These are phyloP conservation scores for Gossypioides kirkii DNA, from an alignment of 345 rosid species.

Conservation along the genomic window DNA sequence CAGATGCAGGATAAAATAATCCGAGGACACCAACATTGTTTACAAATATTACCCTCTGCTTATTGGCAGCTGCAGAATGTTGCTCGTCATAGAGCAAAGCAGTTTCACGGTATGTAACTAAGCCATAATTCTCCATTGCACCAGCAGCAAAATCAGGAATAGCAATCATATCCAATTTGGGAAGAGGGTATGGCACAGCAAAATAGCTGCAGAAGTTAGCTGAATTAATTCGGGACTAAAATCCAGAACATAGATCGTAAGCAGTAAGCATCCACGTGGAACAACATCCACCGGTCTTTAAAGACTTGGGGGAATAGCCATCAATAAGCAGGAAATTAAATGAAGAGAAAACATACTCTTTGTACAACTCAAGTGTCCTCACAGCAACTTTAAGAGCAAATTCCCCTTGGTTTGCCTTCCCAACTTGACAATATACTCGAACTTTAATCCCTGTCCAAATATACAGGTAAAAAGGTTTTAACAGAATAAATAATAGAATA, in stretches of 20 bases:
- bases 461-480: background rate
- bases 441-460: slow-evolving; percentile 63
- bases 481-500: background rate
- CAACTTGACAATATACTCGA: slow-evolving; percentile 89
- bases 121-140: slow-evolving; percentile 99
- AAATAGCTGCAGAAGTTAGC: slow-evolving; percentile 55
- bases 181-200: slow-evolving; percentile 84
- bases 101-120: slow-evolving; percentile 92
- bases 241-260: background rate
- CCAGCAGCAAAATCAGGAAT: slow-evolving; percentile 98
- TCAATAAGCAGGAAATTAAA: background rate
- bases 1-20: background rate
- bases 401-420: slow-evolving; percentile 82
- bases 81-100: slow-evolving; percentile 87
- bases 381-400: slow-evolving; percentile 91
- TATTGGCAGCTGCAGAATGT: slow-evolving; percentile 97
- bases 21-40: background rate
- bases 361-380: slow-evolving; percentile 78
- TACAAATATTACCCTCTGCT: slow-evolving; percentile 63
- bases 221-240: slow-evolving; percentile 11
- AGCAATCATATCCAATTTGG: slow-evolving; percentile 96
- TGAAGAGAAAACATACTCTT: slow-evolving; percentile 52
- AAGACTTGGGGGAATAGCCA: background rate
- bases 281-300: background rate
- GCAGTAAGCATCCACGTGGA: background rate